A percentile compares a stretch with the other conserved stretches of the same genome.
These are phyloP conservation scores for Dalechampia spathulata DNA, from an alignment of 441 rosid genomes.

Conservation along the genomic window DNA sequence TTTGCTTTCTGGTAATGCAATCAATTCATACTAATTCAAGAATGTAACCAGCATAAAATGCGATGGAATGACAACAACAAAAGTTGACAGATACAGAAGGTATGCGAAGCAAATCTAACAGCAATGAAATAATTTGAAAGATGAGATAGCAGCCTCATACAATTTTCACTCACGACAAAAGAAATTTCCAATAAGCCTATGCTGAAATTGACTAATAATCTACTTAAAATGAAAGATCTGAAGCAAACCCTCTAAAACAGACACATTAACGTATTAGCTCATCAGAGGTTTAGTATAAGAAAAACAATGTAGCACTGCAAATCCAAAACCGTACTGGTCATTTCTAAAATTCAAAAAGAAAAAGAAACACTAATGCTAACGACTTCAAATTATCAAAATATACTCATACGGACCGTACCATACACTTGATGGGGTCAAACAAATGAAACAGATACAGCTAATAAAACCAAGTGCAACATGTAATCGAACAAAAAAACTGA, in stretches of 20 bases:
- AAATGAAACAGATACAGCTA: too few species aligned
- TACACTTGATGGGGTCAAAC: neutral
- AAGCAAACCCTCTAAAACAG: neutral
- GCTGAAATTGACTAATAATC: too few species aligned
- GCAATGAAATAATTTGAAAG: too few species aligned
- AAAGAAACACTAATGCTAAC: neutral
- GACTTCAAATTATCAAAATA: neutral
- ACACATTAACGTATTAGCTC: neutral
- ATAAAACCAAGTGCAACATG: too few species aligned
- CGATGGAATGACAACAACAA: neutral
- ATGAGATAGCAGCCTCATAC: neutral
- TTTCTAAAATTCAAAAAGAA: neutral
- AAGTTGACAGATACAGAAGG: neutral
- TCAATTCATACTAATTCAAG: constrained; percentile 12
- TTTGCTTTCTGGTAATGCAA: constrained; percentile 19
- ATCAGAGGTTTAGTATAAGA: neutral
- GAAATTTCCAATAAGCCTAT: neutral
- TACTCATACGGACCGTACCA: neutral
- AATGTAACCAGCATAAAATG: neutral
- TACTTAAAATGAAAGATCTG: neutral
- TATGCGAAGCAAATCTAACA: neutral
- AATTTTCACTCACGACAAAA: neutral
- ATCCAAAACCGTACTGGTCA: neutral
- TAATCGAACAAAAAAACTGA: too few species aligned
- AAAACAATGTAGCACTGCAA: neutral